phyloP scores from a whole-genome alignment of 2,329 filamentous ascomycete species.

The Claviceps purpurea region DNA sequence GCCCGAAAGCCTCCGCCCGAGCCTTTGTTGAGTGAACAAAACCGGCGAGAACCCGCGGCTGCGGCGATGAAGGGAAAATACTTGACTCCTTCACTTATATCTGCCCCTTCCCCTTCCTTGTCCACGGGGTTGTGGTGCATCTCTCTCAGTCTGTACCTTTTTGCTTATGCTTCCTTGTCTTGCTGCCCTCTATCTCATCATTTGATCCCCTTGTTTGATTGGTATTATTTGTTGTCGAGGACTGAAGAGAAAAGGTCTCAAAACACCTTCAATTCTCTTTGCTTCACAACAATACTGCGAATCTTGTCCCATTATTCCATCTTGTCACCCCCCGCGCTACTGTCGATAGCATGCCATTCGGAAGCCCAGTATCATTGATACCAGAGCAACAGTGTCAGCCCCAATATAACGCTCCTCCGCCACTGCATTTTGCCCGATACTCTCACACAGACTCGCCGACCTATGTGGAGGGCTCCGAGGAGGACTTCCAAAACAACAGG shows the following conservation, averaged over 20 bases:
- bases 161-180: background rate
- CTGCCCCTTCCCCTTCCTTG: background rate
- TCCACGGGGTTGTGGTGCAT: background rate
- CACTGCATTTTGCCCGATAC: slow-evolving; percentile 31
- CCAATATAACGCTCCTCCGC: slow-evolving; percentile 25
- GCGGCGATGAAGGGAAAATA: background rate
- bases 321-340: slow-evolving; percentile 15
- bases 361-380: slow-evolving; percentile 28
- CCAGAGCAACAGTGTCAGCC: slow-evolving; percentile 19
- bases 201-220: background rate
- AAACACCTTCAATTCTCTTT: background rate
- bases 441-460: slow-evolving; percentile 22
- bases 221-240: background rate
- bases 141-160: background rate
- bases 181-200: background rate
- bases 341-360: slow-evolving; percentile 18
- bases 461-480: slow-evolving; percentile 16
- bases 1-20: background rate
- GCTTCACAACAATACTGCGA: too few relatives aligned
- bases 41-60: background rate
- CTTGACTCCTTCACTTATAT: background rate
- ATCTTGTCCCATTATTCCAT: too few relatives aligned
- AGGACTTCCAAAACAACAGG: slow-evolving; percentile 16
- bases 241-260: background rate
- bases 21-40: background rate